These are phyloP conservation scores for Cladophialophora carrionii DNA, from an alignment of 2,329 filamentous ascomycete species.

Conservation along the genomic window DNA sequence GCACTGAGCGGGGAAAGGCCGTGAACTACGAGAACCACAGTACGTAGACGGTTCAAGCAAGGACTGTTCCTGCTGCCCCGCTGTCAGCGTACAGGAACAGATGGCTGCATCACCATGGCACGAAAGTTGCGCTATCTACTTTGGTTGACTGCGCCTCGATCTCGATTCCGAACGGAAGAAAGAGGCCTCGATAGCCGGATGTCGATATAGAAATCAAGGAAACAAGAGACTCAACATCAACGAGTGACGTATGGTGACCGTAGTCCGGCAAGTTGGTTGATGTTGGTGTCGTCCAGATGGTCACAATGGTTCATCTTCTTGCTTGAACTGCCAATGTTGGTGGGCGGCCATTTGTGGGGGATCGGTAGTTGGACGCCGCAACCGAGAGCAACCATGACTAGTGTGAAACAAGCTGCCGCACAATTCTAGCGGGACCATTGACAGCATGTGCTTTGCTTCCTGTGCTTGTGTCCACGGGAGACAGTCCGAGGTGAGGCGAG, in stretches of 20 bases:
- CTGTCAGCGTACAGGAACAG: conserved; percentile 17
- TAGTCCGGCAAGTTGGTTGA: conserved; percentile 9
- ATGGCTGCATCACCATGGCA: conserved; percentile 28
- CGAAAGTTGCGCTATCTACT: conserved; percentile 2
- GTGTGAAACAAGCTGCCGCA: conserved; percentile 30
- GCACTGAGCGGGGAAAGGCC: conserved; percentile 25
- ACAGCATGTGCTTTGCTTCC: conserved; percentile 12
- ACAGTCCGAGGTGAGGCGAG: background rate
- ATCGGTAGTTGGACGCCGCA: conserved; percentile 21
- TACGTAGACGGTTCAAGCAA: conserved; percentile 10
- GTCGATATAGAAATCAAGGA: conserved; percentile 21
- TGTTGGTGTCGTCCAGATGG: conserved; percentile 5
- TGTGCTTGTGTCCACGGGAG: background rate
- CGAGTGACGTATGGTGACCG: conserved; percentile 17
- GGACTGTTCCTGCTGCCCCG: conserved; percentile 18
- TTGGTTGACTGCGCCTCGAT: conserved; percentile 11
- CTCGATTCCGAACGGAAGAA: conserved; percentile 15
- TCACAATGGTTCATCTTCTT: conserved; percentile 11
- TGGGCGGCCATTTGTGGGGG: conserved; percentile 17
- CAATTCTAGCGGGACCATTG: conserved; percentile 7
- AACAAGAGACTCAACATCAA: background rate
- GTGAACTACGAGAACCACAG: too few relatives aligned
- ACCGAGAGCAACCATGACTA: conserved; percentile 27
- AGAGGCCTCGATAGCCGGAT: conserved; percentile 6
- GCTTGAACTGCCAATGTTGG: conserved; percentile 3